Base-by-base conservation (phyloP, 2,329 filamentous ascomycete species). In the Chrysoporthe puriensis region DNA sequence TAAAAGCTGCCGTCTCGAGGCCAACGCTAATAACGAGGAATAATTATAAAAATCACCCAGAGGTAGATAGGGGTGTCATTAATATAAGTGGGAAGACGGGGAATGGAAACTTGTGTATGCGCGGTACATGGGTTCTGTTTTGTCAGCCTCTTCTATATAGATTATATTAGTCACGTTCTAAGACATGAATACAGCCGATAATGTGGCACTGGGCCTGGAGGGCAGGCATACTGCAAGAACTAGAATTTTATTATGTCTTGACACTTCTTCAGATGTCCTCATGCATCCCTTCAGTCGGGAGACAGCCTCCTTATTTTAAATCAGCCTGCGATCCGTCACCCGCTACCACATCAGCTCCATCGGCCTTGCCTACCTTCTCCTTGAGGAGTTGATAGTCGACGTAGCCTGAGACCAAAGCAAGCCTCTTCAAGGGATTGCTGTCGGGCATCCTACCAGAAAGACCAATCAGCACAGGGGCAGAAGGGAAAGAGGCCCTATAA, bases 311-410 rank as follows among this genome's bases (percentile, higher is more conserved):
- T 56, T 65, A 7, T 26, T 26, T 26, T 26, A 62, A n/a, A 11
- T 63, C 58, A 18, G 58, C 52, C 21, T 66, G 40, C 6, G 34
- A 21, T 32, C 50, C 59, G 26, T 59, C 42, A 3, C 36, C 58
- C 2, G 40, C 48, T 2, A 52, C 63, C 32, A 44, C 56, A 11
- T 56, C 18, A 2, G 43, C 42, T 1, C 52, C 36, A 2, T 21
- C 32, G 5, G 34, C 26, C 52, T 40, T 32, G 9, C 6, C 34
- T 7, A 14, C n/a, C 13, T 62, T 36, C 11, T 62, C 52, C 42
- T 63, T 63, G 3, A 66, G 46, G 26, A 62, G 57, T 14, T 66
- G 58, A 9, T 52, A 63, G 32, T 66, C 63, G 42, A 68, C 59
- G 48, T 61, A 66, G 9, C 63, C 66, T 8, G 52, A 56, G 36